A percentile compares a stretch with the other conserved stretches of the same genome.
Evolutionary conservation across 2,329 filamentous ascomycete genomes (phyloP).

Genomic region (Beauveria sp.): DNA sequence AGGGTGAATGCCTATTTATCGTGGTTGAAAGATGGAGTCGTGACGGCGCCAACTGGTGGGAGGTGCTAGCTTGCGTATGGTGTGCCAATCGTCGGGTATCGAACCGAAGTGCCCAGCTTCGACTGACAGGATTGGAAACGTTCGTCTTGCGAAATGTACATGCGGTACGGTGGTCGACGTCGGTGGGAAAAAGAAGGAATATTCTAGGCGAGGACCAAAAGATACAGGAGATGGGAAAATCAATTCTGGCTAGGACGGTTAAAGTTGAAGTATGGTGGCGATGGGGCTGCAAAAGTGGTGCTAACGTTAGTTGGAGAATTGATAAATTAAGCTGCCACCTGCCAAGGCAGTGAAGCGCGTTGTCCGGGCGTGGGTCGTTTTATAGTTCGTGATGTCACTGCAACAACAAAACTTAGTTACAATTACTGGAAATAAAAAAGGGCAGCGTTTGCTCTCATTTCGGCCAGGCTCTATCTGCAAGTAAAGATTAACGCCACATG

Average conservation of each 20-base stretch:
- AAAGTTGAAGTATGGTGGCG: neutral
- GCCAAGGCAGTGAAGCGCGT: neutral
- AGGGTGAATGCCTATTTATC: neutral
- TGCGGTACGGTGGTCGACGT: neutral
- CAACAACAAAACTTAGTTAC: neutral
- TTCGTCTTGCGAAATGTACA: neutral
- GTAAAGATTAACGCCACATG: neutral
- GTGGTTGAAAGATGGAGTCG: neutral
- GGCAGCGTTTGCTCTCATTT: neutral
- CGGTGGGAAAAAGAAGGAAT: neutral
- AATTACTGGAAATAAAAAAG: neutral
- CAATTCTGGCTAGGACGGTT: neutral
- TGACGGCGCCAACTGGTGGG: neutral
- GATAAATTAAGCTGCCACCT: neutral
- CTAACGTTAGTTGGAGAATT: neutral
- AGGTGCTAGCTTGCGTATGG: neutral
- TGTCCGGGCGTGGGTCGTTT: too few relatives aligned
- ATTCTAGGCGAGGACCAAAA: neutral
- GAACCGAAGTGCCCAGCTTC: slow-evolving; percentile 4
- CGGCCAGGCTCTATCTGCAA: too few relatives aligned
- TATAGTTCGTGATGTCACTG: neutral
- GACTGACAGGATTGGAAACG: neutral
- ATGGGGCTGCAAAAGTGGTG: neutral
- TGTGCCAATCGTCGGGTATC: neutral
- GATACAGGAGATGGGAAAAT: neutral